A percentile compares a stretch with the other conserved stretches of the same genome.
These are phyloP conservation scores for Fusarium hostae DNA, from an alignment of 2,329 filamentous ascomycete species.

Conservation along the genomic window DNA sequence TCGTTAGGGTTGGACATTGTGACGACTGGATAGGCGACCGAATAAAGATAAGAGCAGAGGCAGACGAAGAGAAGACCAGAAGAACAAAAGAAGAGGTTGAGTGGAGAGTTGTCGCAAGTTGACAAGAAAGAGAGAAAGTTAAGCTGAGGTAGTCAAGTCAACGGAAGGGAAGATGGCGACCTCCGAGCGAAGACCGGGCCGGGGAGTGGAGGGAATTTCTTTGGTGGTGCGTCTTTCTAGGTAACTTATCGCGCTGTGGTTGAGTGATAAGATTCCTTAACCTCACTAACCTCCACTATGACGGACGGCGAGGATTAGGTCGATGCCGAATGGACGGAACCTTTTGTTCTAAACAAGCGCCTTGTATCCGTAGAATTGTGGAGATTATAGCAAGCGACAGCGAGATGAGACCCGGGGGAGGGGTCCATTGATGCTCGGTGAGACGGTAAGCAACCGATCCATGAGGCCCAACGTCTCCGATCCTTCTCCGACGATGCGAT, in stretches of 20 bases:
- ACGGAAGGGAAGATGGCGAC: constrained; percentile 39
- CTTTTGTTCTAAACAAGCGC: constrained; percentile 3
- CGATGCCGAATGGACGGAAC: constrained; percentile 21
- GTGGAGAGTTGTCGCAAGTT: constrained; percentile 28
- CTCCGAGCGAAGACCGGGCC: constrained; percentile 45
- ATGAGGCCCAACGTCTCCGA: constrained; percentile 20
- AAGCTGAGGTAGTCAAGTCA: constrained; percentile 9
- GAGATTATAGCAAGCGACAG: constrained; percentile 15
- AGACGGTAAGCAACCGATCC: constrained; percentile 26
- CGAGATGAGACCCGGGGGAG: constrained; percentile 30
- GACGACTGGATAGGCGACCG: constrained; percentile 21
- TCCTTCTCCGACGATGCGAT: constrained; percentile 24
- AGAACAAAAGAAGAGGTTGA: constrained; percentile 16
- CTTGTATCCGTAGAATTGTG: constrained; percentile 18
- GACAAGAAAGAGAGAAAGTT: constrained; percentile 8
- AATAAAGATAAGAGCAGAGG: constrained; percentile 4
- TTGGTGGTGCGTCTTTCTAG: constrained; percentile 35
- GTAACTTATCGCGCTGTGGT: constrained; percentile 42
- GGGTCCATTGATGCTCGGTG: constrained; percentile 23
- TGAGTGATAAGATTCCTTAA: constrained; percentile 37
- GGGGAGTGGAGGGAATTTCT: constrained; percentile 45
- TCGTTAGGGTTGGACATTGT: constrained; percentile 55
- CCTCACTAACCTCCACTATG: background rate
- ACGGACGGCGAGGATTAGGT: constrained; percentile 16
- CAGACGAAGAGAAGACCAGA: constrained; percentile 4